A percentile compares a stretch with the other conserved stretches of the same genome.
These are phyloP conservation scores for Eutypa lata DNA, from an alignment of 2,329 filamentous ascomycete species.

Conservation along the genomic window DNA sequence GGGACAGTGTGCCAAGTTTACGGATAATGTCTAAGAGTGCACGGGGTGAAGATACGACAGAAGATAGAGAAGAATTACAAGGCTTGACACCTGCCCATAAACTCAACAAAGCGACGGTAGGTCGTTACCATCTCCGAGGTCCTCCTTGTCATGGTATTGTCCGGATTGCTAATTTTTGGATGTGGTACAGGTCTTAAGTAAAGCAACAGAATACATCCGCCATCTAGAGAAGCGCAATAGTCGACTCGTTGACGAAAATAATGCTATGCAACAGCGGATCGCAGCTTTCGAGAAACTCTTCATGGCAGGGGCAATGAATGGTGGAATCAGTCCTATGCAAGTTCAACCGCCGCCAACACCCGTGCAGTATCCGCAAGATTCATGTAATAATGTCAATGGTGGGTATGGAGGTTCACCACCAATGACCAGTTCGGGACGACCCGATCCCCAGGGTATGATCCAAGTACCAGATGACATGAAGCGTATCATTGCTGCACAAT, in stretches of 20 bases:
- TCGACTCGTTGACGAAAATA: constrained; percentile 77
- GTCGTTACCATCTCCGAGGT: constrained; percentile 7
- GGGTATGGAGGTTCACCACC: constrained; percentile 27
- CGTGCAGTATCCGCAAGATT: constrained; percentile 47
- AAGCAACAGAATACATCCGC: constrained; percentile 93
- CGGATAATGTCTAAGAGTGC: constrained; percentile 77
- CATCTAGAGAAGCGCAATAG: constrained; percentile 91
- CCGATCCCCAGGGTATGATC: constrained; percentile 57
- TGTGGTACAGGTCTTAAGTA: constrained; percentile 65
- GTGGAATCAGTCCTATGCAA: constrained; percentile 52
- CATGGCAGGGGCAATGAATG: constrained; percentile 69
- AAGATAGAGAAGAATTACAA: constrained; percentile 76
- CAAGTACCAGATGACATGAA: constrained; percentile 66
- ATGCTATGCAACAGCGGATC: constrained; percentile 72
- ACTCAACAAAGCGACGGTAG: constrained; percentile 90
- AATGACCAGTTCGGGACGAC: constrained; percentile 37
- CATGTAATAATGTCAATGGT: constrained; percentile 36
- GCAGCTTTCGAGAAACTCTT: constrained; percentile 76
- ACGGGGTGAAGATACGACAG: constrained; percentile 64
- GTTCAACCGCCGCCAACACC: constrained; percentile 47
- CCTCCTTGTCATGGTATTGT: neutral
- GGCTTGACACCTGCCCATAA: constrained; percentile 87
- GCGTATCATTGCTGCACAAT: constrained; percentile 56
- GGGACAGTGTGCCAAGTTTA: constrained; percentile 88
- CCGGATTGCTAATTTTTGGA: constrained; percentile 14